Evolutionary conservation across 768 basidiomycete genomes (phyloP), one percentile per base, ranked within the genome.

Genomic region (Mycena albidolilacea): DNA sequence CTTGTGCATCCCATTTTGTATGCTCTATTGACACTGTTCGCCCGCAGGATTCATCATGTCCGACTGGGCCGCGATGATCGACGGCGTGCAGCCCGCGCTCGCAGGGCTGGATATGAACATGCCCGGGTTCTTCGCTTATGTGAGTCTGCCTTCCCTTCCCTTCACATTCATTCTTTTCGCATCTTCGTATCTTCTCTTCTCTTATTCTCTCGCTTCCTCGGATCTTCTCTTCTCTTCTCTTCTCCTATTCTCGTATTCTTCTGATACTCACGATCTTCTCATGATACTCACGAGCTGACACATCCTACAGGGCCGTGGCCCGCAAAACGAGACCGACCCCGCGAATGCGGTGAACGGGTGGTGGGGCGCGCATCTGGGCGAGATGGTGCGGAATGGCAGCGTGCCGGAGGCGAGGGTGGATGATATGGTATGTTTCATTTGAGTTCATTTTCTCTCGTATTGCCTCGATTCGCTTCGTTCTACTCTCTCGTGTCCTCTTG

Each of bases 61-160:
- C 61, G 90, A 90, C 72, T 90, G 88, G 90, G 73, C 80, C 38
- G 88, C 86, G 23, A 87, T 86, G 17, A 79, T 73, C 60, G 71
- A 70, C 61, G 72, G 67, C 12, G 67, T 73, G 23, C 52, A 73
- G 55, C 66, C 71, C 21, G 78, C 76, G 19, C 66, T 76, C 38
- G 74, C 71, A n/a, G 78, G 78, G 14, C 43, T 76, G 17, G 76
- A 76, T 48, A 65, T 78, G 67, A 72, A 67, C 43, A 64, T 74
- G 74, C 71, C 66, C 5, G 59, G 87, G 84, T 73, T 79, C 90
- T 19, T 87, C 85, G 0, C 70, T 77, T 39, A 85, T 39, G 70
- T 71, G n/a, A 12, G 70, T 60, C 0, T 69, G 63, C 71, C 1
- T 30, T 30, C 30, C 30, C 30, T 30, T 30, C 30, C 30, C 30